phyloP scores from a whole-genome alignment of 208 protist species.

The Leishmania amazonensis region DNA sequence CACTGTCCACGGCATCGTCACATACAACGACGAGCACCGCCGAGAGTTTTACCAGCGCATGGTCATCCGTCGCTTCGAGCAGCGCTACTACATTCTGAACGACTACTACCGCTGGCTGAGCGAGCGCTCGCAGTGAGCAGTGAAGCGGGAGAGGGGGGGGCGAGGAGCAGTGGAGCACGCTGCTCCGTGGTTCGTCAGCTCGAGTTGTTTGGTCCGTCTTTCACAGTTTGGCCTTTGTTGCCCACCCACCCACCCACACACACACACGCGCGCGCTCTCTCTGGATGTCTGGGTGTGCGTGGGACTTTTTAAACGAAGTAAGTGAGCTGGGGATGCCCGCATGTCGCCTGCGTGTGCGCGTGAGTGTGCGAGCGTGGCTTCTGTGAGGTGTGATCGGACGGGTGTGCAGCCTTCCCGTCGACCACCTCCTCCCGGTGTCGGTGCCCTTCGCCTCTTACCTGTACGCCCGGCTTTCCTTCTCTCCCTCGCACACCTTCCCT shows the following conservation, averaged over 20 bases:
- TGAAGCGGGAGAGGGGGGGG: neutral
- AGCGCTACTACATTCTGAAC: conserved; percentile 85
- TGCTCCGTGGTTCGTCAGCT: neutral
- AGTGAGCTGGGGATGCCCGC: neutral
- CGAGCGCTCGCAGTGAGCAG: conserved; percentile 45
- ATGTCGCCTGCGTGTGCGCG: neutral
- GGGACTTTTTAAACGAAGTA: neutral
- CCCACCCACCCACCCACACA: neutral
- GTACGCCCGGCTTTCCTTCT: neutral
- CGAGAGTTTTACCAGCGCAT: conserved; percentile 89
- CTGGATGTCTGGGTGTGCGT: neutral
- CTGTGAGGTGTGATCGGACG: neutral
- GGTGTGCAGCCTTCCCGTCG: neutral
- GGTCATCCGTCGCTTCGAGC: conserved; percentile 73
- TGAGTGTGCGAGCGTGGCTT: neutral
- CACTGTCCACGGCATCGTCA: conserved; percentile 78
- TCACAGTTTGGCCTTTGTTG: neutral
- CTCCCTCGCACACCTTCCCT: neutral
- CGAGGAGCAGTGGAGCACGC: neutral
- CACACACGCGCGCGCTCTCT: neutral
- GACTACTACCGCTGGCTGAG: conserved; percentile 92
- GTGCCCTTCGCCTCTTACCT: neutral
- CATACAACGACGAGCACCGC: conserved; percentile 88
- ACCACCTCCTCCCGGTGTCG: neutral
- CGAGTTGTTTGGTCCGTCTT: neutral